These are phyloP conservation scores for Cercospora nicotianae DNA, from an alignment of 2,329 filamentous ascomycete species.

Conservation along the genomic window DNA sequence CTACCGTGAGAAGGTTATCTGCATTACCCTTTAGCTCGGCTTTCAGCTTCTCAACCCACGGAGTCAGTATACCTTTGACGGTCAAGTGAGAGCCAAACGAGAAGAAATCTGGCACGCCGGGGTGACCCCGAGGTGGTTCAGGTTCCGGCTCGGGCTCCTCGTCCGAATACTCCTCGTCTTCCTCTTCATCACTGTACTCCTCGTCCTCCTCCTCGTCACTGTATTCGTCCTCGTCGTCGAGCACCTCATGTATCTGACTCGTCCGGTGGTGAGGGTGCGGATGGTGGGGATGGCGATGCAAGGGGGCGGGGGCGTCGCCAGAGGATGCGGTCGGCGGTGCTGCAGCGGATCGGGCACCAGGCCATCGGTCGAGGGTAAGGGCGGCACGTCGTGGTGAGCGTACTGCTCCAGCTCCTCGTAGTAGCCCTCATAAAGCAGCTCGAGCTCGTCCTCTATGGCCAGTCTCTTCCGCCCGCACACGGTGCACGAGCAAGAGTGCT, in stretches of 20 bases:
- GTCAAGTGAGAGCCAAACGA: constrained; percentile 97
- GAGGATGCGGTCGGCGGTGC: constrained; percentile 44
- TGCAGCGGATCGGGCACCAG: constrained; percentile 62
- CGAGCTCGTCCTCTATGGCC: constrained; percentile 95
- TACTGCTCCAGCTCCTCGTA: constrained; percentile 98
- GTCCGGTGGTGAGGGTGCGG: constrained; percentile 62
- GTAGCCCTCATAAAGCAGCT: constrained; percentile 96
- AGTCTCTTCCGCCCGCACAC: constrained; percentile 95
- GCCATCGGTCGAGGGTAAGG: constrained; percentile 56
- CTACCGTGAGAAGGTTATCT: constrained; percentile 97
- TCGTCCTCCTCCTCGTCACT: constrained; percentile 59
- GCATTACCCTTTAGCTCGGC: constrained; percentile 45
- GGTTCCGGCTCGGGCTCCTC: constrained; percentile 56
- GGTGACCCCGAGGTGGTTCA: constrained; percentile 63
- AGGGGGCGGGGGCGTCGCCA: constrained; percentile 35
- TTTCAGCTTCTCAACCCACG: constrained; percentile 39
- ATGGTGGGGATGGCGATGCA: constrained; percentile 18
- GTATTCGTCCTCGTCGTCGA: constrained; percentile 59
- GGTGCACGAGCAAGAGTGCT: constrained; percentile 96
- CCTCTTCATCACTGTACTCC: constrained; percentile 65
- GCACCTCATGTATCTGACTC: constrained; percentile 70
- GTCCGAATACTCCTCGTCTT: constrained; percentile 64
- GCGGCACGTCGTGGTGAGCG: constrained; percentile 74
- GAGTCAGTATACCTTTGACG: constrained; percentile 68
- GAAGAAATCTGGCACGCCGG: constrained; percentile 76